These are phyloP conservation scores for Aechmea fasciata DNA, from an alignment of 176 grass and related monocot genomes.

Conservation along the genomic window DNA sequence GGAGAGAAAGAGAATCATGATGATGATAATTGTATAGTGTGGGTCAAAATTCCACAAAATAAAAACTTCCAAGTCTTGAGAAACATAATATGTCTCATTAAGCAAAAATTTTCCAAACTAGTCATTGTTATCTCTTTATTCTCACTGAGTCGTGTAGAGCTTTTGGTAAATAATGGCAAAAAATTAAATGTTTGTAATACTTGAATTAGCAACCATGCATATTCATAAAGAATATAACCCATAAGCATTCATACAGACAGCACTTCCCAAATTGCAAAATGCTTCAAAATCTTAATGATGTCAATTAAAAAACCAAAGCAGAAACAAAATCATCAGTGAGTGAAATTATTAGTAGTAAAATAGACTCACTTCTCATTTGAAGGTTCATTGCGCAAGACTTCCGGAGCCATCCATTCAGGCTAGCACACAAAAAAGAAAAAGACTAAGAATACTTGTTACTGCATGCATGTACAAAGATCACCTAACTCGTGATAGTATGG, in stretches of 20 bases:
- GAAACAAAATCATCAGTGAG: conserved; percentile 6
- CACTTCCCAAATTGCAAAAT: not conserved
- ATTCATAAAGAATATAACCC: too few species aligned
- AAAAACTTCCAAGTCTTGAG: too few species aligned
- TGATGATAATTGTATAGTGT: not conserved
- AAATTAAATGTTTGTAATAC: too few species aligned
- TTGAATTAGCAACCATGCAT: too few species aligned
- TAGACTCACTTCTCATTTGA: conserved; percentile 95
- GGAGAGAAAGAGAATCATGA: not conserved
- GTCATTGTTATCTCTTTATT: too few species aligned
- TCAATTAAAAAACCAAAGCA: not conserved
- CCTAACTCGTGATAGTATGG: not conserved
- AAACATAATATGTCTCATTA: too few species aligned
- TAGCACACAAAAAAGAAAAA: conserved; percentile 17
- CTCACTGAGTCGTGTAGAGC: too few species aligned
- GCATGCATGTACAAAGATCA: not conserved
- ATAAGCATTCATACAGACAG: not conserved
- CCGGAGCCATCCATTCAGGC: conserved; percentile 99
- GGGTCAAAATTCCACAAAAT: too few species aligned
- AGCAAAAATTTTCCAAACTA: too few species aligned
- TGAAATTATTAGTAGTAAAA: conserved; percentile 6
- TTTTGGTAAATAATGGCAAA: too few species aligned
- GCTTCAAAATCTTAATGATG: not conserved
- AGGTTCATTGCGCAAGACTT: conserved; percentile 94
- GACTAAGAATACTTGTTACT: not conserved